Evolutionary conservation across 2,329 filamentous ascomycete genomes (phyloP).

Genomic region (Didymosphaeria variabile): DNA sequence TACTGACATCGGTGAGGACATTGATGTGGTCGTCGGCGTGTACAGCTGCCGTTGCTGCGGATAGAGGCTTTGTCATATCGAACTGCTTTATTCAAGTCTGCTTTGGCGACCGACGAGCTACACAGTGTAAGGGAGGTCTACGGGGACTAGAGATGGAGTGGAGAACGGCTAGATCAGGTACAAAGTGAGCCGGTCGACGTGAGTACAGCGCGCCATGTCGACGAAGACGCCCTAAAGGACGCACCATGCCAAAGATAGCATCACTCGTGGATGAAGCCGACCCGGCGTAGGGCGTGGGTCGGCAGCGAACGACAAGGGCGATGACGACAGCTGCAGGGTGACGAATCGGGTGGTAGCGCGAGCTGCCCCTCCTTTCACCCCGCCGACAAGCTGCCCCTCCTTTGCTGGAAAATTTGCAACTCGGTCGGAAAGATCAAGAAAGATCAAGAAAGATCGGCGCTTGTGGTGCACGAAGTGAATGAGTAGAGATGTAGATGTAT

Average conservation of each 20-base stretch:
- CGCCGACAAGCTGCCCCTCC: slow-evolving; percentile 28
- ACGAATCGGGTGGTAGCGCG: slow-evolving; percentile 30
- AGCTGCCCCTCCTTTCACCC: too few species aligned
- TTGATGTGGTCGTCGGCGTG: slow-evolving; percentile 85
- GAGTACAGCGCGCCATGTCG: background rate
- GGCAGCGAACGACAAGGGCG: slow-evolving; percentile 11
- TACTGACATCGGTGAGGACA: slow-evolving; percentile 68
- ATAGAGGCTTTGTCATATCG: slow-evolving; percentile 35
- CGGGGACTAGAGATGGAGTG: background rate
- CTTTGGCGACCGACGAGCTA: background rate
- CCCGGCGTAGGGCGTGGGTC: background rate
- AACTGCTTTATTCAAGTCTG: background rate
- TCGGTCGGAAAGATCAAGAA: too few species aligned
- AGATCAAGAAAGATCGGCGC: background rate
- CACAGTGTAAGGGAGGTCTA: background rate
- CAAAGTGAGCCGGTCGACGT: slow-evolving; percentile 1
- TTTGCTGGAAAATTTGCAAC: slow-evolving; percentile 28
- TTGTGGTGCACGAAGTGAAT: background rate
- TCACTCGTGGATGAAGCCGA: background rate
- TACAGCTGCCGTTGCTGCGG: slow-evolving; percentile 75
- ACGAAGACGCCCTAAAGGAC: slow-evolving; percentile 1
- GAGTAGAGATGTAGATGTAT: slow-evolving; percentile 8
- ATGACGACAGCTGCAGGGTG: slow-evolving; percentile 20
- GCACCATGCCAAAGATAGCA: slow-evolving; percentile 3
- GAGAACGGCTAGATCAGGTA: background rate